phyloP scores from a whole-genome alignment of 305 asterid genomes.

The Solanum aculeatissimum region DNA sequence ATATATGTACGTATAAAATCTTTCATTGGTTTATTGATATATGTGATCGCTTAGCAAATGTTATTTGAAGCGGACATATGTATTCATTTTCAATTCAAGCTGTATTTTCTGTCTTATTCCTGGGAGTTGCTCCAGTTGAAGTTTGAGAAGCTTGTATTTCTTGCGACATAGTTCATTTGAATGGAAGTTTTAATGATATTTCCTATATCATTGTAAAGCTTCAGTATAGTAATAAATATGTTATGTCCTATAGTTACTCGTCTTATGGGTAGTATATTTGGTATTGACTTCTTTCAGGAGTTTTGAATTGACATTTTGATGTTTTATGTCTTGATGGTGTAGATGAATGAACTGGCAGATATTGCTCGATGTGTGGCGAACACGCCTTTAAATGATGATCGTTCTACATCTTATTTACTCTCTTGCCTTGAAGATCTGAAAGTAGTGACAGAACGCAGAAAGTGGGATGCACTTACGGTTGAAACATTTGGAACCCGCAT shows the following conservation, averaged over 20 bases:
- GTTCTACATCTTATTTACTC: constrained; percentile 70
- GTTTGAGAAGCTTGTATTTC: not conserved
- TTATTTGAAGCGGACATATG: not conserved
- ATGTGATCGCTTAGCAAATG: not conserved
- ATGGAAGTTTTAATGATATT: not conserved
- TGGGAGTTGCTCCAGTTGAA: not conserved
- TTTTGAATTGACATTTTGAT: not conserved
- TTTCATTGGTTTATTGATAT: not conserved
- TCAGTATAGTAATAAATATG: not conserved
- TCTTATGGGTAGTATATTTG: not conserved
- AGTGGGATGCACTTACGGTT: constrained; percentile 90
- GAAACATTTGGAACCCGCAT: constrained; percentile 98
- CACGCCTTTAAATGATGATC: constrained; percentile 90
- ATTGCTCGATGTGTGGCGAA: constrained; percentile 95
- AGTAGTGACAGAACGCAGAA: constrained; percentile 76
- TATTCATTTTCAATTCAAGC: not conserved
- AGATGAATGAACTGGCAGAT: constrained; percentile 99
- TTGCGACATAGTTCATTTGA: not conserved
- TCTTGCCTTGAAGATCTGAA: constrained; percentile 97
- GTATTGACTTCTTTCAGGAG: not conserved
- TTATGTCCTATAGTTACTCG: not conserved
- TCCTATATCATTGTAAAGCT: not conserved
- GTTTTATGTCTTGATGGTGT: constrained; percentile 11
- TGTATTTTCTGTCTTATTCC: not conserved
- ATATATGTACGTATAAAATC: not conserved